A percentile compares a stretch with the other conserved stretches of the same genome.
Evolutionary conservation across 1,139 yeast genomes (phyloP).

Genomic region (Magnusiomyces sp.): DNA sequence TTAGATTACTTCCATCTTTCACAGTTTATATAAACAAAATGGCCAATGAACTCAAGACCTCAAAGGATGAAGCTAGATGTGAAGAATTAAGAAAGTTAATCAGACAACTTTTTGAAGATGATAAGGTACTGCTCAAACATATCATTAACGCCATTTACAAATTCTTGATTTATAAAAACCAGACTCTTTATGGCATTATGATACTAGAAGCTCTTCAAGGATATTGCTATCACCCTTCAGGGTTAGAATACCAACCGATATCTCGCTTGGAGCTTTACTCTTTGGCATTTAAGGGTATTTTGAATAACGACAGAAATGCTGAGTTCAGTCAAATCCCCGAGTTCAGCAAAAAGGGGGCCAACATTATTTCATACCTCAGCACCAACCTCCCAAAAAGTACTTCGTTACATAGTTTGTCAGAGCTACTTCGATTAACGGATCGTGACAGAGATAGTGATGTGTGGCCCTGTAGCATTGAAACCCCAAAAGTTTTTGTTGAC

Average conservation of each 20-base stretch:
- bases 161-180: slow-evolving; percentile 8
- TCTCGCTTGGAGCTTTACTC: slow-evolving; percentile 3
- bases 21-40: neutral
- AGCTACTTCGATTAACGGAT: neutral
- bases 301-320: too few relatives aligned
- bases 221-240: neutral
- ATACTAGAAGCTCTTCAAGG: slow-evolving; percentile 4
- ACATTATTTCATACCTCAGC: too few relatives aligned
- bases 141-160: slow-evolving; percentile 3
- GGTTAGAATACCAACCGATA: neutral
- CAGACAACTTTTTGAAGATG: neutral
- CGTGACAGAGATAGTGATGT: neutral
- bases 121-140: slow-evolving; percentile 2
- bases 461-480: slow-evolving; percentile 1
- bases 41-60: neutral
- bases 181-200: slow-evolving; percentile 9
- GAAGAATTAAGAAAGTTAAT: neutral
- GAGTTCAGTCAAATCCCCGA: too few relatives aligned
- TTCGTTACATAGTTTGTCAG: neutral
- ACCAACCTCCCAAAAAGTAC: neutral
- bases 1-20: slow-evolving; percentile 3
- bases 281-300: neutral
- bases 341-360: too few relatives aligned
- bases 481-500: too few relatives aligned
- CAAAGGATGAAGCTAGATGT: neutral